Conservation (phyloP, 768 basidiomycete genomes). For the Leccinum fibrillosum region DNA sequence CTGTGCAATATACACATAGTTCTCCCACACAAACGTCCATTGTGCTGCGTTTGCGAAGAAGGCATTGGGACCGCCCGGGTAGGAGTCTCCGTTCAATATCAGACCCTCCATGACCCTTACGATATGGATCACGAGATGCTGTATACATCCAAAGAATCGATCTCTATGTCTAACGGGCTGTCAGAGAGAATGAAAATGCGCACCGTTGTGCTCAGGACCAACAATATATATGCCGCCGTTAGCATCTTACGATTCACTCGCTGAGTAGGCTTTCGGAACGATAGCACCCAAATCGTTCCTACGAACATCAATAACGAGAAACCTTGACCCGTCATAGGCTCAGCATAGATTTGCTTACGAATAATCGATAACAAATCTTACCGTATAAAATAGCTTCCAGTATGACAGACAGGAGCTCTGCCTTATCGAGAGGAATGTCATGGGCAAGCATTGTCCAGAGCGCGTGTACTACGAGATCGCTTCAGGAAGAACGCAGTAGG, state of each 20-base stretch:
- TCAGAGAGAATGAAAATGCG: neutral
- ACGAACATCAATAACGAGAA: constrained; percentile 36
- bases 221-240: constrained; percentile 22
- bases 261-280: neutral
- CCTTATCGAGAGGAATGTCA: neutral
- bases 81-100: constrained; percentile 14
- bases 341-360: neutral
- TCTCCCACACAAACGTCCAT: constrained; percentile 8
- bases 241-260: constrained; percentile 23
- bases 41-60: constrained; percentile 28
- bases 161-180: neutral
- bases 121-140: constrained; percentile 29
- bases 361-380: neutral
- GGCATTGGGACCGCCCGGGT: constrained; percentile 16
- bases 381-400: constrained; percentile 21
- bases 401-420: neutral
- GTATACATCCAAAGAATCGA: neutral
- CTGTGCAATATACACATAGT: neutral
- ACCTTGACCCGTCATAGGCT: constrained; percentile 14
- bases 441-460: neutral
- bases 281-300: constrained; percentile 26
- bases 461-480: neutral
- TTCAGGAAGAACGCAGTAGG: neutral
- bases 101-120: constrained; percentile 27
- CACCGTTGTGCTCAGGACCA: constrained; percentile 31